Evolutionary conservation across 768 basidiomycete species (phyloP).

Genomic region (Lyophyllum atratum): DNA sequence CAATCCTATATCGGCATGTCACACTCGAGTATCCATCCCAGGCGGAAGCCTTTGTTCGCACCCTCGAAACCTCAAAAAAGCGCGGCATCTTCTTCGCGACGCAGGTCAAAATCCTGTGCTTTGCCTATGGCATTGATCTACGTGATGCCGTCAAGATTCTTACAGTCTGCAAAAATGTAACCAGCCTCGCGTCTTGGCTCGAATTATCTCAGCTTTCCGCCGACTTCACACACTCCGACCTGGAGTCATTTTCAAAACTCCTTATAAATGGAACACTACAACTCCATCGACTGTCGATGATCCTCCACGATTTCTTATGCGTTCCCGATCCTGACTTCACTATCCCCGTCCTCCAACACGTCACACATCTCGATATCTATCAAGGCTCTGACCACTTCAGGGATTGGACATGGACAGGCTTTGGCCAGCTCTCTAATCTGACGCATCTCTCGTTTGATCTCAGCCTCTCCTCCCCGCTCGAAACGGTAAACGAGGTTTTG

Average conservation of each 20-base stretch:
- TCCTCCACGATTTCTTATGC: conserved; percentile 9
- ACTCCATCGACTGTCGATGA: conserved; percentile 11
- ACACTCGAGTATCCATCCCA: conserved; percentile 8
- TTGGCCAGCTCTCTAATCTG: conserved; percentile 3
- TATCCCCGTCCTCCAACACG: conserved; percentile 6
- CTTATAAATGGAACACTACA: conserved; percentile 6
- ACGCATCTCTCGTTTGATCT: conserved; percentile 14
- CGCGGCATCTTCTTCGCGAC: conserved; percentile 10
- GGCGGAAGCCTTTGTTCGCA: conserved; percentile 15
- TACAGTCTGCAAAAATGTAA: conserved; percentile 7
- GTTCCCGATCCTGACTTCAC: conserved; percentile 16
- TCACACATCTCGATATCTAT: conserved; percentile 17
- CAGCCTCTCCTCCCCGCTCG: conserved; percentile 8
- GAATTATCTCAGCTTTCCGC: conserved; percentile 2
- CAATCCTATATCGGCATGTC: conserved; percentile 14
- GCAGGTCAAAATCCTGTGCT: conserved; percentile 13
- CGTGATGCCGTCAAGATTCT: conserved; percentile 12
- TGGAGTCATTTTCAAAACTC: conserved; percentile 8
- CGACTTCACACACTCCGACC: neutral
- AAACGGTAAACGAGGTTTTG: conserved; percentile 4
- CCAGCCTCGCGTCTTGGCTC: conserved; percentile 17
- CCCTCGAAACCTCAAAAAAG: conserved; percentile 12
- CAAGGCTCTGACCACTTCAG: conserved; percentile 13
- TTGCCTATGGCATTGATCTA: conserved; percentile 13
- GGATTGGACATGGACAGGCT: conserved; percentile 16